A percentile compares a stretch with the other conserved stretches of the same genome.
Evolutionary conservation across 2,329 filamentous ascomycete genomes (phyloP).

Genomic region (Colletotrichum paranaense): DNA sequence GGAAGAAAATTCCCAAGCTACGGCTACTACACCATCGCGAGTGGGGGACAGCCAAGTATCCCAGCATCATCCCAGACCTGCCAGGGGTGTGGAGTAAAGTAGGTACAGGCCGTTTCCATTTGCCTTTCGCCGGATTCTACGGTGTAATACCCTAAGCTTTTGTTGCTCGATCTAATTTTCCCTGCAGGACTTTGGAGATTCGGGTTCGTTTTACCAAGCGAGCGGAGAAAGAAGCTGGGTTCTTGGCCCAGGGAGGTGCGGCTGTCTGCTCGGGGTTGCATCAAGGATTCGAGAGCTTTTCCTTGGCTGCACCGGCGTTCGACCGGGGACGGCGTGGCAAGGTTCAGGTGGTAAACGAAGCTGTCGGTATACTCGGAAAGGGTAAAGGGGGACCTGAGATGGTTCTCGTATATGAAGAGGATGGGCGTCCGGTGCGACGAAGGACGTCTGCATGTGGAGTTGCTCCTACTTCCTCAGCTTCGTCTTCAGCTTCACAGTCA

Average conservation of each 20-base stretch:
- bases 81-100: constrained; percentile 8
- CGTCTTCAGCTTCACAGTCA: not conserved
- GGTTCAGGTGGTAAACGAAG: not conserved
- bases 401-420: not conserved
- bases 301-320: not conserved
- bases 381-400: constrained; percentile 7
- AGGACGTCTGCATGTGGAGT: not conserved
- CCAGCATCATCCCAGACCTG: constrained; percentile 20
- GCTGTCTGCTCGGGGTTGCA: not conserved
- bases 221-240: not conserved
- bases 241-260: not conserved
- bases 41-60: not conserved
- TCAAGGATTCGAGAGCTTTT: not conserved
- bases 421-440: not conserved
- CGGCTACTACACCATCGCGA: not conserved
- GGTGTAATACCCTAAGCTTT: not conserved
- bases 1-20: constrained; percentile 26
- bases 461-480: not conserved
- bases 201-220: not conserved
- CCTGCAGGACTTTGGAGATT: not conserved
- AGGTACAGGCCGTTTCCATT: not conserved
- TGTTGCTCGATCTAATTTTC: not conserved
- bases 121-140: not conserved
- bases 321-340: not conserved
- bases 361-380: not conserved